Base-by-base conservation (phyloP, 1,139 yeast genomes). In the Chernovozyma sophiae-reginae region DNA sequence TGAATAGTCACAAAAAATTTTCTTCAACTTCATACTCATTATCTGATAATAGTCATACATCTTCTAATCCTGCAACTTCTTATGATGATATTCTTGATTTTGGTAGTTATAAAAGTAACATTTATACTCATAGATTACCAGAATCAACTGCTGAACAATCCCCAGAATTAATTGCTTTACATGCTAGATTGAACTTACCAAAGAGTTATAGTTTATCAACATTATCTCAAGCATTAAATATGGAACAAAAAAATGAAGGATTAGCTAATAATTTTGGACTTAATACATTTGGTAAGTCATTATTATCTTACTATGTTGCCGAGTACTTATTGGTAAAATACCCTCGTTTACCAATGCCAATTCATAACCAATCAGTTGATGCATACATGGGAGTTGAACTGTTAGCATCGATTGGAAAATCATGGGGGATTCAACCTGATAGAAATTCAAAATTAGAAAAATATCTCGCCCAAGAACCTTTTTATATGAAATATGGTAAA, bases 391-490 rank as follows among this genome's bases (percentile, higher is more conserved):
- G 92, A 2, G 74, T 77, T 30, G 72, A 69, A 14, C 72, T 89
- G 0, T 67, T 92, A 43, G 65, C 76, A 31, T 74, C 72, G 34
- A 65, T 89, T 29, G 96, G 90, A 23, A 72, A 68, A 51, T 53
- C 65, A 24, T 92, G 97, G 97, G 98, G 98, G 60, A 81, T 92
- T 37, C 92, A 86, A 60, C 70, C 73, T 25, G 97, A 89, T 56
- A 62, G 67, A 17, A 63, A 79, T 11, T 65, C 86, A 19, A 72
- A 81, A 33, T 64, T 87, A 46, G 81, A 83, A 39, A 76, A 87
- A 51, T 79, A 74, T 50, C 66, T 90, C 49, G 72, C 82, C 25
- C 77, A 81, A 43, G 94, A 84, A 56, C 77, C 86, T 15, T 79
- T 76, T 47, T 73, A 76, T 43, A 63, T 79, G 51, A 72, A 74